Evolutionary conservation across 371 early-diverging fungal genomes (phyloP).

Genomic region (Haplosporangium sp.): DNA sequence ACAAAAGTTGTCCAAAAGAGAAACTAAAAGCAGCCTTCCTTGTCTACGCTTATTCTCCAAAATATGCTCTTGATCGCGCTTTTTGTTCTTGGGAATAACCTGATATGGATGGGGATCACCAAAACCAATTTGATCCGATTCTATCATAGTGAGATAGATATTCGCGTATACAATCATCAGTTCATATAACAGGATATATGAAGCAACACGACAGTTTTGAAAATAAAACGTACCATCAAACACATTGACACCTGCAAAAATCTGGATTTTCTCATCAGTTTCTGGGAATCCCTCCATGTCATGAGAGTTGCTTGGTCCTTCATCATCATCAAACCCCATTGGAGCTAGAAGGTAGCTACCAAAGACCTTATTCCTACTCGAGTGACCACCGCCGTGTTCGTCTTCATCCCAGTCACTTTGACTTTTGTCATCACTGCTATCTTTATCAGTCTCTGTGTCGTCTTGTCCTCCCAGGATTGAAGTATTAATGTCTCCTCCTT

Average conservation of each 20-base stretch:
- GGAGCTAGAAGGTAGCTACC: slow-evolving; percentile 50
- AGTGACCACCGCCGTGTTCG: not conserved
- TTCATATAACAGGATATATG: not conserved
- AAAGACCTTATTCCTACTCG: slow-evolving; percentile 14
- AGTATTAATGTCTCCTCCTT: slow-evolving; percentile 8
- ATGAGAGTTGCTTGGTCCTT: slow-evolving; percentile 6
- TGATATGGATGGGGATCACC: slow-evolving; percentile 30
- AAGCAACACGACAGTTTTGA: not conserved
- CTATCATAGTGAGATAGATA: slow-evolving; percentile 4
- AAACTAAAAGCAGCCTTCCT: slow-evolving; percentile 77
- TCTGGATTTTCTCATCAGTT: slow-evolving; percentile 47
- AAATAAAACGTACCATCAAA: slow-evolving; percentile 45
- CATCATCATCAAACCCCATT: slow-evolving; percentile 55
- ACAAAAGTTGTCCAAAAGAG: slow-evolving; percentile 88
- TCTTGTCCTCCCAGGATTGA: not conserved
- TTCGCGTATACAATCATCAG: not conserved
- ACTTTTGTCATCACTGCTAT: not conserved
- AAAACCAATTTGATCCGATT: slow-evolving; percentile 51
- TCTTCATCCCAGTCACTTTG: slow-evolving; percentile 9
- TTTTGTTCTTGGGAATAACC: slow-evolving; percentile 41
- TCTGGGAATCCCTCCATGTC: slow-evolving; percentile 29
- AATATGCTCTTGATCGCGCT: slow-evolving; percentile 49
- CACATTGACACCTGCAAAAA: slow-evolving; percentile 50
- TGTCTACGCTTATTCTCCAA: slow-evolving; percentile 67
- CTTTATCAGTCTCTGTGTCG: not conserved